phyloP scores from a whole-genome alignment of 805 yeast genomes.

The Kodamaea kaohsiungensis region DNA sequence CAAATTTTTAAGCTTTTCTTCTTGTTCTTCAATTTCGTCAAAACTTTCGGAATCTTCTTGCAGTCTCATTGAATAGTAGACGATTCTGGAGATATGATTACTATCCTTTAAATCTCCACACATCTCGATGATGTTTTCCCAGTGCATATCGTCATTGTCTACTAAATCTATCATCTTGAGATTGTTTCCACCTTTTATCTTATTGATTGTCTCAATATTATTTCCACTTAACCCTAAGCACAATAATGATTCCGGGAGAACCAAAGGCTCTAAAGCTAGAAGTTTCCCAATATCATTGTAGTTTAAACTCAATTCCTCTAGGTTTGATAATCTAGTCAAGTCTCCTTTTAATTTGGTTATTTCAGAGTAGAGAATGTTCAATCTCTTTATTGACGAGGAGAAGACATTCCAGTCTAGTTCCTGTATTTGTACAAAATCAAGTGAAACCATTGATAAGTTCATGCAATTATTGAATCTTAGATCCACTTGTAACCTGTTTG shows the following conservation, averaged over 20 bases:
- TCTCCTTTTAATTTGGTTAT: not conserved
- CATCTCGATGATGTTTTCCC: not conserved
- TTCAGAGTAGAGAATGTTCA: not conserved
- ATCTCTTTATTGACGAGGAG: not conserved
- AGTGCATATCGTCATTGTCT: not conserved
- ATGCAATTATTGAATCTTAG: not conserved
- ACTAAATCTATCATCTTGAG: not conserved
- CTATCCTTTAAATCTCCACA: not conserved
- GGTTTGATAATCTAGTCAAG: not conserved
- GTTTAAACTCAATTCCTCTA: not conserved
- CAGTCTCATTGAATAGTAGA: not conserved
- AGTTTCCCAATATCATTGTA: not conserved
- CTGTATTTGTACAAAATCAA: not conserved
- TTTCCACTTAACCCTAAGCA: not conserved
- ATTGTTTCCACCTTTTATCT: no score
- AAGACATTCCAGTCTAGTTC: not conserved
- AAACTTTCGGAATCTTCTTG: not conserved
- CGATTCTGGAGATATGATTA: not conserved
- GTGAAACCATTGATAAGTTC: not conserved
- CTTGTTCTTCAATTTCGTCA: not conserved
- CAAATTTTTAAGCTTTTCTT: not conserved
- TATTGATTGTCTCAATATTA: not conserved
- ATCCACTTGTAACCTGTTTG: not conserved
- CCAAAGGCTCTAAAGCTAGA: not conserved
- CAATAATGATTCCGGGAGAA: not conserved